A percentile compares a stretch with the other conserved stretches of the same genome.
phyloP scores from a whole-genome alignment of 1,139 yeast species.

The Suhomyces taliae region DNA sequence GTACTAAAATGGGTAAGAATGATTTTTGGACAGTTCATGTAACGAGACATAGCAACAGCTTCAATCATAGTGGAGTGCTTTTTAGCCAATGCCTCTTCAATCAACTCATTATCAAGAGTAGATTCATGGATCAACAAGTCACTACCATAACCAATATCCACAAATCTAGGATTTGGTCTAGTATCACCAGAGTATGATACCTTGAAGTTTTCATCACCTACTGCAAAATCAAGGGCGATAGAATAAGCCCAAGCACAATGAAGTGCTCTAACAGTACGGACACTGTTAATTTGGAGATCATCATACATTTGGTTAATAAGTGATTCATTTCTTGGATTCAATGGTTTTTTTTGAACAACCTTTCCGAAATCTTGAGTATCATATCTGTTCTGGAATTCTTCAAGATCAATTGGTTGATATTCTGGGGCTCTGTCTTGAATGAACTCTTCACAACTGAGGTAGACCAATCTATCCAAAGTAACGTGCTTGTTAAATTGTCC shows the following conservation, averaged over 20 bases:
- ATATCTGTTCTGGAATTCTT: slow-evolving; percentile 33
- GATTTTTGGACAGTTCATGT: slow-evolving; percentile 71
- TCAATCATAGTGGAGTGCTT: slow-evolving; percentile 90
- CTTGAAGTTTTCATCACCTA: slow-evolving; percentile 45
- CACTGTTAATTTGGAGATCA: slow-evolving; percentile 28
- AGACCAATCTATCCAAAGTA: slow-evolving; percentile 46
- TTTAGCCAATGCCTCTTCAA: slow-evolving; percentile 80
- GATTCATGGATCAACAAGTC: slow-evolving; percentile 91
- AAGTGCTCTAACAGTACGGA: slow-evolving; percentile 69
- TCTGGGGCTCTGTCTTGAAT: slow-evolving; percentile 28
- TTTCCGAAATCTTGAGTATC: slow-evolving; percentile 21
- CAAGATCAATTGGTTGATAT: slow-evolving; percentile 28
- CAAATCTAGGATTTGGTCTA: slow-evolving; percentile 67
- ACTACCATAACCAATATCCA: slow-evolving; percentile 64
- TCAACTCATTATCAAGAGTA: slow-evolving; percentile 76
- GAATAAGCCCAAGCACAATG: slow-evolving; percentile 89
- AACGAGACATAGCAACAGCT: slow-evolving; percentile 68
- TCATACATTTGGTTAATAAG: slow-evolving; percentile 23
- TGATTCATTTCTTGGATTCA: slow-evolving; percentile 18
- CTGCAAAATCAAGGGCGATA: slow-evolving; percentile 53
- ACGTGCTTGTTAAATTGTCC: slow-evolving; percentile 24
- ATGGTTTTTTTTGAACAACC: slow-evolving; percentile 20
- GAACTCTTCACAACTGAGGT: slow-evolving; percentile 70
- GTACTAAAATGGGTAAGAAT: slow-evolving; percentile 91
- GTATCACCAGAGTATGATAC: slow-evolving; percentile 95